phyloP scores from a whole-genome alignment of 106 monocot species.

The Apostasia ramifera region DNA sequence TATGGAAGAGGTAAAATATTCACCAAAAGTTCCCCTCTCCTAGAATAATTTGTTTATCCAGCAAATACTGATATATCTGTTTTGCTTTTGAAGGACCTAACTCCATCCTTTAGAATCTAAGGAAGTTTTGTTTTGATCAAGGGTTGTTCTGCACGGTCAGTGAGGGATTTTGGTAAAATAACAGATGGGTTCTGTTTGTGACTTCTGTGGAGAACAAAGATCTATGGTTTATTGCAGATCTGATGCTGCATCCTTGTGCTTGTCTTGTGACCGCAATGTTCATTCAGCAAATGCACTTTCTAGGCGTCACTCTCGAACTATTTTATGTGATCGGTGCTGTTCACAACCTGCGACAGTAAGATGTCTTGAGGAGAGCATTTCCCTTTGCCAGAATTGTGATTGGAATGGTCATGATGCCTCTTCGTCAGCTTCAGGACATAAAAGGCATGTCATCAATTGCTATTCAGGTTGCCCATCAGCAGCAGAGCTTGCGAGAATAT shows the following conservation, averaged over 20 bases:
- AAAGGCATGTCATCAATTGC: conserved; percentile 54
- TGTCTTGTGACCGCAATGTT: conserved; percentile 84
- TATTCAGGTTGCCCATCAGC: conserved; percentile 89
- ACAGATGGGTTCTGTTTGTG: conserved; percentile 65
- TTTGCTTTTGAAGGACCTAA: not conserved
- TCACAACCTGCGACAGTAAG: conserved; percentile 61
- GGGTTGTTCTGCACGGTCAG: not conserved
- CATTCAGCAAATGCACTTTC: conserved; percentile 93
- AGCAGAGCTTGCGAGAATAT: conserved; percentile 67
- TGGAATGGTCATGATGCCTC: conserved; percentile 41
- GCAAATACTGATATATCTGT: conserved; percentile 4
- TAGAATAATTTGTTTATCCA: not conserved
- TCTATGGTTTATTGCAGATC: conserved; percentile 82
- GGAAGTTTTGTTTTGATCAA: conserved; percentile 4
- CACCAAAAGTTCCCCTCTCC: not conserved
- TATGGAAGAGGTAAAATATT: not conserved
- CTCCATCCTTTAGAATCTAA: not conserved
- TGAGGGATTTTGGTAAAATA: conserved; percentile 2
- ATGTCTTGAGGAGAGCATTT: conserved; percentile 59
- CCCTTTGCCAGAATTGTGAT: conserved; percentile 83
- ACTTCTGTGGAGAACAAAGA: conserved; percentile 77
- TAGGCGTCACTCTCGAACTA: conserved; percentile 67
- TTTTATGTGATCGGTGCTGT: conserved; percentile 66
- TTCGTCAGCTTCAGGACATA: conserved; percentile 37
- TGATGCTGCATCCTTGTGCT: conserved; percentile 79